A percentile compares a stretch with the other conserved stretches of the same genome.
Conservation (phyloP, 768 basidiomycete genomes). For the Lactifluus volemus region DNA sequence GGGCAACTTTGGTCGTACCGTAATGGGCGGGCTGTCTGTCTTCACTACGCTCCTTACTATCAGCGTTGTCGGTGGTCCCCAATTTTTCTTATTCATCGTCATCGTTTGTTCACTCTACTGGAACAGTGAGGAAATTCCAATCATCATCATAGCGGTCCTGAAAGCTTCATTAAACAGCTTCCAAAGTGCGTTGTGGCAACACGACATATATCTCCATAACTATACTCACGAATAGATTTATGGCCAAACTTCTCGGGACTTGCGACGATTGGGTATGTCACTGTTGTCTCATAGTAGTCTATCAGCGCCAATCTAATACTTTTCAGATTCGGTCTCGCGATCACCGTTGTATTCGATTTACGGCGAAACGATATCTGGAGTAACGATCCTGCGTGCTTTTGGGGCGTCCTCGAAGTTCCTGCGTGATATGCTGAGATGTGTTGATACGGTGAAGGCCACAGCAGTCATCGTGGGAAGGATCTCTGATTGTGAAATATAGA, state of each 20-base stretch:
- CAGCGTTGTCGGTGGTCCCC: slow-evolving; percentile 67
- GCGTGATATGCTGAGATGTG: slow-evolving; percentile 73
- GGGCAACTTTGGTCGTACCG: slow-evolving; percentile 77
- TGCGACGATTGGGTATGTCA: slow-evolving; percentile 62
- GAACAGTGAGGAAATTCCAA: slow-evolving; percentile 40
- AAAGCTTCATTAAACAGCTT: background rate
- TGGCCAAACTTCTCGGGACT: slow-evolving; percentile 80
- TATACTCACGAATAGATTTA: slow-evolving; percentile 39
- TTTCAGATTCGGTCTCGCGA: slow-evolving; percentile 34
- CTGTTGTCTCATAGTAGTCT: background rate
- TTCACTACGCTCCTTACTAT: slow-evolving; percentile 65
- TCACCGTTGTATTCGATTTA: slow-evolving; percentile 45
- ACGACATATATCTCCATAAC: background rate
- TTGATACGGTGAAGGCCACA: slow-evolving; percentile 46
- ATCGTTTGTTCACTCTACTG: slow-evolving; percentile 58
- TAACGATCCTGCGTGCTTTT: slow-evolving; percentile 64
- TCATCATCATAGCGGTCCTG: background rate
- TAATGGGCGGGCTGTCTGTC: slow-evolving; percentile 62
- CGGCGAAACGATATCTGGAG: slow-evolving; percentile 44
- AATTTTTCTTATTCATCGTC: slow-evolving; percentile 56
- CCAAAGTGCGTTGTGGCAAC: slow-evolving; percentile 5
- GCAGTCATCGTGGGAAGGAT: background rate
- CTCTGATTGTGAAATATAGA: slow-evolving; percentile 26
- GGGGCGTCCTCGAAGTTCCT: slow-evolving; percentile 83
- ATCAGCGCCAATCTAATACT: background rate